Base-by-base conservation (phyloP, 2,329 filamentous ascomycete genomes). In the Aspergillus neotritici region DNA sequence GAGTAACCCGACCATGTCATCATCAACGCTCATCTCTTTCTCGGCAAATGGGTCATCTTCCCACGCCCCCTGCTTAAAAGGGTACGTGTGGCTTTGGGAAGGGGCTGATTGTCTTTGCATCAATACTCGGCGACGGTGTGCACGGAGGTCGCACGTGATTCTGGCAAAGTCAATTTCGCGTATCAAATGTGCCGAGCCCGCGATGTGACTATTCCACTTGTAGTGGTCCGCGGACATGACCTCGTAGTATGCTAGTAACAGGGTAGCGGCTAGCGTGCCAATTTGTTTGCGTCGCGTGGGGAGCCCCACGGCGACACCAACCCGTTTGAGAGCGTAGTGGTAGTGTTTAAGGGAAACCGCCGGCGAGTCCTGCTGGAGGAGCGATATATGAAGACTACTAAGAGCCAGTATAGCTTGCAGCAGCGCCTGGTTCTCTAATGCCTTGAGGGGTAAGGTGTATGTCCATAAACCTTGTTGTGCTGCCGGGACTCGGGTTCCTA, bases 161-260 rank as follows among this genome's bases (percentile, higher is more conserved):
- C 79, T 76, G 8, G 77, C 76, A 48, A 89, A 86, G 38, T 93
- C 84, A 33, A 94, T 85, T 60, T 97, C 90, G 40, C 80, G 78
- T 17, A 97, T 76, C 25, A 97, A 75, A 50, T 90, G 84, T 32
- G 84, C 82, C 8, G 88, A 87, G 10, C 93, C 93, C 37, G 87
- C 80, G 31, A 97, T 73, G 66, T 97, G 93, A 49, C 86, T 91
- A 58, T 87, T 93, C 93, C 93, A 98, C 63, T 95, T 95, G 43
- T 85, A 82, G 57, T 97, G 91, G 53, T 98, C 91, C 15, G 89
- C 91, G 30, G 85, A 86, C 83, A 91, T 93, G 13, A 96, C 87
- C 63, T 97, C 93, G 58, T 94, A 97, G 63, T 89, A 97, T 0
- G 83, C 87, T 6, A 98, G 75, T 6, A 97, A 71, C 30, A 96